Percentiles rank a stretch among this genome's conserved stretches.
Evolutionary conservation across 805 yeast species (phyloP).

Genomic region (Yarrowia hollandica): DNA sequence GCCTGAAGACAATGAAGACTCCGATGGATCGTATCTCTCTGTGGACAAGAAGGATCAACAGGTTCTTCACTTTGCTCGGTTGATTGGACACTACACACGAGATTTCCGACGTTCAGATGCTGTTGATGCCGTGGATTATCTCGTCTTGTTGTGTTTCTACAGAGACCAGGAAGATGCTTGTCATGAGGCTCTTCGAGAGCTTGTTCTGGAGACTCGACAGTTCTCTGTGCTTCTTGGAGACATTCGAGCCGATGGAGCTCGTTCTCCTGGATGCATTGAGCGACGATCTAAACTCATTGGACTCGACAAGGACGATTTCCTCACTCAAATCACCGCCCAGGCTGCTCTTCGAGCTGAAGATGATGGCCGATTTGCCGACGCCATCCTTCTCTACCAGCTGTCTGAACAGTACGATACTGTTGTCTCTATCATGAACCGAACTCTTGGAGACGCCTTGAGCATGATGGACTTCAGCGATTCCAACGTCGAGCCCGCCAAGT

Average conservation of each 20-base stretch:
- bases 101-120: slow-evolving; percentile 85
- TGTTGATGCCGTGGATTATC: slow-evolving; percentile 85
- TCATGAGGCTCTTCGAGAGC: slow-evolving; percentile 78
- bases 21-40: slow-evolving; percentile 43
- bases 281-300: slow-evolving; percentile 65
- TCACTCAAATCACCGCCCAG: slow-evolving; percentile 71
- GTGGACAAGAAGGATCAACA: slow-evolving; percentile 43
- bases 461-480: slow-evolving; percentile 51
- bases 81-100: slow-evolving; percentile 78
- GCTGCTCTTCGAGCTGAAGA: slow-evolving; percentile 87
- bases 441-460: slow-evolving; percentile 75
- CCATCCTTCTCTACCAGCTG: slow-evolving; percentile 80
- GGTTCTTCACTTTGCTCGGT: slow-evolving; percentile 53
- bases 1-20: slow-evolving; percentile 36
- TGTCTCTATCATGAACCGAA: slow-evolving; percentile 66
- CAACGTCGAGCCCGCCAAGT: slow-evolving; percentile 51
- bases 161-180: slow-evolving; percentile 51
- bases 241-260: slow-evolving; percentile 69
- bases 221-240: slow-evolving; percentile 83
- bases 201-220: slow-evolving; percentile 83
- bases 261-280: slow-evolving; percentile 82
- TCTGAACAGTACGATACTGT: slow-evolving; percentile 87
- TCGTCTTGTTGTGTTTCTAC: slow-evolving; percentile 65
- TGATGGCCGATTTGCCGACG: slow-evolving; percentile 85
- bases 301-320: slow-evolving; percentile 60